Conservation (phyloP, 2,329 filamentous ascomycete genomes). For the Botrytis squamosa region DNA sequence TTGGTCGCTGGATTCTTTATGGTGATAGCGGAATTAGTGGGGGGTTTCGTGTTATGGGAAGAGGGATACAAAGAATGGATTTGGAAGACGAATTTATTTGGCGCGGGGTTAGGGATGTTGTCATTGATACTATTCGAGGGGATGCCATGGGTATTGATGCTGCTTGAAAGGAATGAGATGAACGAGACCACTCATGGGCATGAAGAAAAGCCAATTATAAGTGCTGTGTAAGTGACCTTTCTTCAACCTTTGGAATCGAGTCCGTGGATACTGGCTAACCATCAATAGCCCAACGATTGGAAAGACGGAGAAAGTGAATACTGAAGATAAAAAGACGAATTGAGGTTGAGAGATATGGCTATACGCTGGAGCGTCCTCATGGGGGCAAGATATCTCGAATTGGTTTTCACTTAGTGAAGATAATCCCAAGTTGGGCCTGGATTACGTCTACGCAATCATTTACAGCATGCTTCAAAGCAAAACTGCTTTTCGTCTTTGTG, state of each 20-base stretch:
- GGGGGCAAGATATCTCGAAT: neutral
- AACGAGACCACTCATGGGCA: constrained; percentile 33
- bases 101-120: constrained; percentile 23
- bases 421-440: neutral
- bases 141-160: constrained; percentile 36
- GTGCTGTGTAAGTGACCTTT: constrained; percentile 27
- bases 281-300: neutral
- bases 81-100: constrained; percentile 26
- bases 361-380: neutral
- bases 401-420: neutral
- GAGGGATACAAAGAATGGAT: constrained; percentile 29
- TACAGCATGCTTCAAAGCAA: neutral
- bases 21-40: constrained; percentile 28
- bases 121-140: constrained; percentile 28
- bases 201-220: constrained; percentile 26
- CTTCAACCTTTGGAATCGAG: neutral
- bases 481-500: neutral
- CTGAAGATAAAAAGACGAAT: neutral
- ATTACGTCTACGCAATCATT: neutral
- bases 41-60: constrained; percentile 28
- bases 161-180: constrained; percentile 38
- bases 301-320: neutral
- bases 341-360: neutral
- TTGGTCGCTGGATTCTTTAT: constrained; percentile 32
- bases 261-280: neutral